phyloP scores from a whole-genome alignment of 148 eudicot genomes.

The Rheum nobile region DNA sequence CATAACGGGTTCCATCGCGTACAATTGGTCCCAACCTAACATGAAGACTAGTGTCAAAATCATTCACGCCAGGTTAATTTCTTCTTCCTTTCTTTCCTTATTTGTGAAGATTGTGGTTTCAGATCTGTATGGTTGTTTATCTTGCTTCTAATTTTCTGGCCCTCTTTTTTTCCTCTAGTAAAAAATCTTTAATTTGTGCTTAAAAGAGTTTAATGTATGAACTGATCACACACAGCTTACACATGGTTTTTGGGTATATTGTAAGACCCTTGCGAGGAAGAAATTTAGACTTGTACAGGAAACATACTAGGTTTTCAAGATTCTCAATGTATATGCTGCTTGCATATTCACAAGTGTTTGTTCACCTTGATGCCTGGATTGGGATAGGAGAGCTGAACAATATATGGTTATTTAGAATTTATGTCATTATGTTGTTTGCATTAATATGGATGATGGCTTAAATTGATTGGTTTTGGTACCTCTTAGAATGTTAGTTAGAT shows the following conservation, averaged over 20 bases:
- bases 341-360: background rate
- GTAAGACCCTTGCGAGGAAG: background rate
- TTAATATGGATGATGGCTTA: background rate
- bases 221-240: background rate
- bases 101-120: background rate
- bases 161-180: too few relatives aligned
- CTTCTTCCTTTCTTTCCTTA: background rate
- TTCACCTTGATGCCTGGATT: background rate
- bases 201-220: background rate
- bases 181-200: background rate
- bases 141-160: background rate
- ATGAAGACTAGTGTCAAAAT: constrained; percentile 68
- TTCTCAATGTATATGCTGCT: background rate
- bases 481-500: background rate
- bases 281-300: background rate
- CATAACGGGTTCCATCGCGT: constrained; percentile 49
- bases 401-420: too few relatives aligned
- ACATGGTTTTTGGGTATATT: background rate
- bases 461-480: background rate
- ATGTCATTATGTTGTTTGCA: background rate
- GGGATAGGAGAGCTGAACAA: too few relatives aligned
- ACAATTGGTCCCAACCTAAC: constrained; percentile 63
- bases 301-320: background rate
- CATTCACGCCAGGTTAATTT: constrained; percentile 49
- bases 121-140: background rate